These are phyloP conservation scores for Suillus plorans DNA, from an alignment of 768 basidiomycete species.

Conservation along the genomic window DNA sequence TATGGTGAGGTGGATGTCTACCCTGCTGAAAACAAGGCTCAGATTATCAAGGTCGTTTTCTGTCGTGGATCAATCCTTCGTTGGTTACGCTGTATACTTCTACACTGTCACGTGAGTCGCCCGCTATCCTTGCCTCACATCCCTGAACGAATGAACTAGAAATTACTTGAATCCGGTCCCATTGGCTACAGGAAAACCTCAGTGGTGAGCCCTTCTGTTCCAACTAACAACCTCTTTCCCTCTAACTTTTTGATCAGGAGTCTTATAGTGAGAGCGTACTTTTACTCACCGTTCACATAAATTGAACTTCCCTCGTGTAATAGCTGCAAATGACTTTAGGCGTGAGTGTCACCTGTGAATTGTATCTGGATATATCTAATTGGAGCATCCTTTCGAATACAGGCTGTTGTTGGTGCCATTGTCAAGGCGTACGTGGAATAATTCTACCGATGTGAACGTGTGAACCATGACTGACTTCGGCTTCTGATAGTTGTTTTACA, in stretches of 20 bases:
- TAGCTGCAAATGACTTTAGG: conserved; percentile 47
- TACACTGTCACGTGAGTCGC: conserved; percentile 52
- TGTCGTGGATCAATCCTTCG: conserved; percentile 47
- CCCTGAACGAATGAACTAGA: conserved; percentile 21
- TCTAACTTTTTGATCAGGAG: conserved; percentile 40
- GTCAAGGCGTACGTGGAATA: conserved; percentile 49
- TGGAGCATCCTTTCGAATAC: not conserved
- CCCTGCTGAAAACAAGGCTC: not conserved
- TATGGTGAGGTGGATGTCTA: conserved; percentile 29
- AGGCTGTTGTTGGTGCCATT: conserved; percentile 56
- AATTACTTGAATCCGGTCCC: conserved; percentile 39
- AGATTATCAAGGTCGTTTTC: conserved; percentile 30
- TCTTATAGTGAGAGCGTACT: conserved; percentile 39
- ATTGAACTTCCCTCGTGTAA: not conserved
- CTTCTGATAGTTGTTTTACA: conserved; percentile 45
- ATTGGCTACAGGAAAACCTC: conserved; percentile 36
- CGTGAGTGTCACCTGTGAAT: conserved; percentile 18
- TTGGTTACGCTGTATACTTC: conserved; percentile 52
- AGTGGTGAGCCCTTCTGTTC: conserved; percentile 41
- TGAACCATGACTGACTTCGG: not conserved
- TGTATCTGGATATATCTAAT: not conserved
- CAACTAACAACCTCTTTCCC: conserved; percentile 6
- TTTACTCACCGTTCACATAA: conserved; percentile 9
- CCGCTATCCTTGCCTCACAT: not conserved
- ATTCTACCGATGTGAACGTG: not conserved